Percentiles rank a stretch among this genome's conserved stretches.
These are phyloP conservation scores for Fusarium verticillioides DNA, from an alignment of 2,329 filamentous ascomycete species.

Conservation along the genomic window DNA sequence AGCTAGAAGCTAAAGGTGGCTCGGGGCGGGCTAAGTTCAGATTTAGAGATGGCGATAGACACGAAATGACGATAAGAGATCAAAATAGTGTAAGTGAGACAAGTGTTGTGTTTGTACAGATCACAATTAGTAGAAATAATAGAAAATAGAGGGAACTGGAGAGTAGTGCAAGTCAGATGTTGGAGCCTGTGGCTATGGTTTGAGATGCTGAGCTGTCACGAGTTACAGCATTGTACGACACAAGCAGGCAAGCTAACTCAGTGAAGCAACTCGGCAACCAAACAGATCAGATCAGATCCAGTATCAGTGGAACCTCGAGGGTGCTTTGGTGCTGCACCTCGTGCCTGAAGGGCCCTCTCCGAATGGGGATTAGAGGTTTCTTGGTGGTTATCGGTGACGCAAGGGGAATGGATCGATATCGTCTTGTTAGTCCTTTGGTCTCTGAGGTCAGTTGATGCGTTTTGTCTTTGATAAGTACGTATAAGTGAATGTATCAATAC, in stretches of 20 bases:
- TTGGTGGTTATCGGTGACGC: constrained; percentile 30
- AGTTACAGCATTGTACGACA: constrained; percentile 24
- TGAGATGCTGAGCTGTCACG: constrained; percentile 26
- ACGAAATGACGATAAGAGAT: not conserved
- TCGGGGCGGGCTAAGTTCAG: constrained; percentile 5
- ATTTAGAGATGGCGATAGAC: constrained; percentile 9
- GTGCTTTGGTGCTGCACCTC: constrained; percentile 3
- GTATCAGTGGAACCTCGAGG: constrained; percentile 24
- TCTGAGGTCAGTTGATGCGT: constrained; percentile 29
- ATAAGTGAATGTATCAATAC: not conserved
- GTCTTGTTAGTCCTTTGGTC: constrained; percentile 9
- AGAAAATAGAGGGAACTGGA: not conserved
- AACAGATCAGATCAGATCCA: constrained; percentile 2
- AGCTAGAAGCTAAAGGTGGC: constrained; percentile 4
- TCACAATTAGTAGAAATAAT: not conserved
- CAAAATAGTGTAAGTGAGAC: not conserved
- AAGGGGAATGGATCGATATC: constrained; percentile 23
- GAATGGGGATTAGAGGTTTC: constrained; percentile 31
- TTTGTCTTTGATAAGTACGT: not conserved
- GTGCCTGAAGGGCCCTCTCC: constrained; percentile 23
- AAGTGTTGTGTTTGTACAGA: not conserved
- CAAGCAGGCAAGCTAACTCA: constrained; percentile 5
- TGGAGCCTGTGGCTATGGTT: not conserved
- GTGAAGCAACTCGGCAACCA: constrained; percentile 19
- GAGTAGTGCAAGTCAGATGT: constrained; percentile 18